These are phyloP conservation scores for Oryza glaberrima DNA, from an alignment of 176 grass and related monocot genomes.

Conservation along the genomic window DNA sequence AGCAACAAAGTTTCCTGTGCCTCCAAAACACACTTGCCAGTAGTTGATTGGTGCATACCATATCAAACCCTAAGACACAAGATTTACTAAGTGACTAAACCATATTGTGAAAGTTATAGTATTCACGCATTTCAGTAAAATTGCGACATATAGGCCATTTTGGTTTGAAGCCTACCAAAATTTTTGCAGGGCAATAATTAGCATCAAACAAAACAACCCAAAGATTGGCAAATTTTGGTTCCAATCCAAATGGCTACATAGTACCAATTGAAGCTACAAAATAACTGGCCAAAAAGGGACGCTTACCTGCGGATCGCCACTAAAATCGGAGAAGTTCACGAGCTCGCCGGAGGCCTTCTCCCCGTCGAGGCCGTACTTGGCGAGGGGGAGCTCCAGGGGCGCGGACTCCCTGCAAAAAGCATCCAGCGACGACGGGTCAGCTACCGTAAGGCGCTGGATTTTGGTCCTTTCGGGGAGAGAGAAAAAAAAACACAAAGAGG, in stretches of 20 bases:
- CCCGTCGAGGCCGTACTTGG: conserved; percentile 52
- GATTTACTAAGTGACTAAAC: not conserved
- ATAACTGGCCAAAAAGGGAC: not conserved
- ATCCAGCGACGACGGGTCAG: conserved; percentile 7
- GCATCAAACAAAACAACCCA: too few species aligned
- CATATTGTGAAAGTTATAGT: not conserved
- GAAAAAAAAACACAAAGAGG: not conserved
- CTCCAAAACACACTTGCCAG: conserved; percentile 5
- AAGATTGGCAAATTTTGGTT: too few species aligned
- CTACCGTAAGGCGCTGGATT: not conserved
- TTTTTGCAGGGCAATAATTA: too few species aligned
- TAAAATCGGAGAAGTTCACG: conserved; percentile 61
- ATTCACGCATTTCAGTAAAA: not conserved
- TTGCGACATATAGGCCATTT: not conserved
- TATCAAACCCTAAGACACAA: not conserved
- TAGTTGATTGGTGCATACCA: not conserved
- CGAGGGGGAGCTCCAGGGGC: conserved; percentile 59
- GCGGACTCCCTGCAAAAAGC: conserved; percentile 54
- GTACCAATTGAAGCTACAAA: too few species aligned
- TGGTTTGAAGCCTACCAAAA: too few species aligned
- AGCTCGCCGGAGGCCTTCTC: conserved; percentile 62
- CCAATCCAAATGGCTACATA: too few species aligned
- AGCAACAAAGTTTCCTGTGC: not conserved
- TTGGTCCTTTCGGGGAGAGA: too few species aligned
- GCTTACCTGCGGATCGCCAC: conserved; percentile 60